Conservation (phyloP, 192 early-diverging fungal genomes). For the Umbelopsis vinacea region DNA sequence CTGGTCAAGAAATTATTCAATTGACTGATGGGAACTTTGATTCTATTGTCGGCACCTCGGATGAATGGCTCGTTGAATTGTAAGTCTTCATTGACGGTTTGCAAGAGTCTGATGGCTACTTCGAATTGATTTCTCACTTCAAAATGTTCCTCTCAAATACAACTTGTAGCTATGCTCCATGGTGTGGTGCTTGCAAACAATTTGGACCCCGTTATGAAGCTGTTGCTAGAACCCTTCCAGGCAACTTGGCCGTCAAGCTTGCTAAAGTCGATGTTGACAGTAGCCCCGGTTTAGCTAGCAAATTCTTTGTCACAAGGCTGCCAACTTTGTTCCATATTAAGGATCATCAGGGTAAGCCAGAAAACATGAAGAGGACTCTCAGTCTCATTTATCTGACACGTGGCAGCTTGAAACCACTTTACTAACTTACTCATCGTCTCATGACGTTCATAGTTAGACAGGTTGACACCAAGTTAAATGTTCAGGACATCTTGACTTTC, state of each 20-base stretch:
- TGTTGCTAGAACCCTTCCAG: background rate
- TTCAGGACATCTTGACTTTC: background rate
- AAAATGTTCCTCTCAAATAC: background rate
- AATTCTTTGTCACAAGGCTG: slow-evolving; percentile 39
- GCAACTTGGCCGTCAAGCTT: slow-evolving; percentile 7
- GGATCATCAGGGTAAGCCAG: slow-evolving; percentile 34
- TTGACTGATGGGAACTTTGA: slow-evolving; percentile 29
- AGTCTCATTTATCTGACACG: background rate
- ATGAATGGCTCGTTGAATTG: slow-evolving; percentile 38
- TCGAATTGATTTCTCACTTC: background rate
- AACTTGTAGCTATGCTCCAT: slow-evolving; percentile 32
- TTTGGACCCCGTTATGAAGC: slow-evolving; percentile 27
- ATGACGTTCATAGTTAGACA: slow-evolving; percentile 1
- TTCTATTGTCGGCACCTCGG: slow-evolving; percentile 14
- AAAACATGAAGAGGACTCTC: background rate
- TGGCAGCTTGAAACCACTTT: background rate
- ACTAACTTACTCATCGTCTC: background rate
- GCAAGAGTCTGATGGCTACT: background rate
- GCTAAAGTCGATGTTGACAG: slow-evolving; percentile 34
- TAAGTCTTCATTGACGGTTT: slow-evolving; percentile 1
- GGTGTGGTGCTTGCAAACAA: slow-evolving; percentile 38
- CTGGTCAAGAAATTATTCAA: slow-evolving; percentile 4
- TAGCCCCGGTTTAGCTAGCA: slow-evolving; percentile 36
- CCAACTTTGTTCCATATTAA: slow-evolving; percentile 42
- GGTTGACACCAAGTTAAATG: slow-evolving; percentile 13